Base-by-base conservation (phyloP, 768 basidiomycete genomes). In the Podaxis rugospora region DNA sequence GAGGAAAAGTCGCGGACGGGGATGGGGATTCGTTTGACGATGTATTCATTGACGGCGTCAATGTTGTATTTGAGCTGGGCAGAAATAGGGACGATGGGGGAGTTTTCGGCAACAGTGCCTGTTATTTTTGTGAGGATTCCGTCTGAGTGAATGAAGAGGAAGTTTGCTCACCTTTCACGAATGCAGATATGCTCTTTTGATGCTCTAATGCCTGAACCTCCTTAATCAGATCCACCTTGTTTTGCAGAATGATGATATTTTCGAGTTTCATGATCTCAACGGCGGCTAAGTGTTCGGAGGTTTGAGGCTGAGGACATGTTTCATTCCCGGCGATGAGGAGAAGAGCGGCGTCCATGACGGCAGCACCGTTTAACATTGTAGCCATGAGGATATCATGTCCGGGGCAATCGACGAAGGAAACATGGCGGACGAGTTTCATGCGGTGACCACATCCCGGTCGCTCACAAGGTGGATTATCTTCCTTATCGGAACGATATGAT, bases 341-440 rank as follows among this genome's bases (percentile, higher is more conserved):
- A 0, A 98, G 79, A 4, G 97, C 97, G 57, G 95, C 97, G 76
- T 98, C 95, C 97, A 98, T 99, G 80, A 98, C 96, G 9, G 97
- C 97, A 44, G 97, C 97, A 74, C 96, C 97, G 83, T 98, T 98
- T 67, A 99, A 81, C 97, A 99, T 99, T 65, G 96, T 99, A 54
- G 97, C 97, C 97, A 99, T 99, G 74, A 99, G 88, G 87, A 99
- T 98, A 75, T 98, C 95, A 85, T 96, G 95, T 63, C 95, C 93
- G 1, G 92, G 93, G 67, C 90, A 94, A 75, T 99, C 97, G 71
- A 99, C 97, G 75, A 99, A 99, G 2, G 96, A 98, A 69, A 98
- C 95, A 69, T 99, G 97, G 66, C 95, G 89, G 64, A 98, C 71
- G 66, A 98, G 86, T 68, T 89, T 90, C 93, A 98, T 95, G 16